A percentile compares a stretch with the other conserved stretches of the same genome.
Evolutionary conservation across 2,329 filamentous ascomycete species (phyloP).

Genomic region (Colletotrichum liriopes): DNA sequence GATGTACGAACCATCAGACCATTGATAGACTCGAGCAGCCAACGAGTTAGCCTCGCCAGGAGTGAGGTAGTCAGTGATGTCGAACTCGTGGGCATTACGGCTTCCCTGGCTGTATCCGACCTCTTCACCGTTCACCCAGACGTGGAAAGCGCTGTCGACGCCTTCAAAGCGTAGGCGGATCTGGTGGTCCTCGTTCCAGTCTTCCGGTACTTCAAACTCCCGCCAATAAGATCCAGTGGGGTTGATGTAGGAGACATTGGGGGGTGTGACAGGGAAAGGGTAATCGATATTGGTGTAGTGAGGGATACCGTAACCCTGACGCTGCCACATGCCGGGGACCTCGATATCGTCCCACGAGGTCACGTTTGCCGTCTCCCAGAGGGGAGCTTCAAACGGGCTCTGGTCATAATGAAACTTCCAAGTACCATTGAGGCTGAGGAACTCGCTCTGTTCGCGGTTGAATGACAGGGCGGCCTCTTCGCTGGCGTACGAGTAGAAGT

Average conservation of each 20-base stretch:
- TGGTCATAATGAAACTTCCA: conserved; percentile 56
- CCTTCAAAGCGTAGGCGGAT: conserved; percentile 81
- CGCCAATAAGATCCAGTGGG: conserved; percentile 75
- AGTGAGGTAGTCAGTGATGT: conserved; percentile 71
- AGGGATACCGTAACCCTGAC: conserved; percentile 75
- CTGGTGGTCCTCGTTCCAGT: conserved; percentile 64
- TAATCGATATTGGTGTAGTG: conserved; percentile 81
- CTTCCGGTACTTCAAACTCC: conserved; percentile 66
- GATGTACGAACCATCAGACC: conserved; percentile 79
- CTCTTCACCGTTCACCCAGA: conserved; percentile 78
- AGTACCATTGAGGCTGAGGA: conserved; percentile 61
- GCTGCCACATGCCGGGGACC: conserved; percentile 79
- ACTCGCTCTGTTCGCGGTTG: conserved; percentile 53
- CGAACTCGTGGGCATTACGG: conserved; percentile 82
- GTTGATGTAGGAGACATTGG: conserved; percentile 74
- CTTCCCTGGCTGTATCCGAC: conserved; percentile 82
- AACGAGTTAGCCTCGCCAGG: conserved; percentile 66
- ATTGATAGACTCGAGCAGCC: conserved; percentile 79
- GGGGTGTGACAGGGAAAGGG: conserved; percentile 78
- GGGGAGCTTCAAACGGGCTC: conserved; percentile 49
- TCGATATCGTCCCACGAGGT: conserved; percentile 65
- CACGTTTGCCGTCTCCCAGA: conserved; percentile 40
- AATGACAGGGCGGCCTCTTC: conserved; percentile 63
- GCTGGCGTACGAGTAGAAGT: conserved; percentile 68
- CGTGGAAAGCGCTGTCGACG: conserved; percentile 79